phyloP scores from a whole-genome alignment of 163 green algal species.

The Smithsoniella earleae region DNA sequence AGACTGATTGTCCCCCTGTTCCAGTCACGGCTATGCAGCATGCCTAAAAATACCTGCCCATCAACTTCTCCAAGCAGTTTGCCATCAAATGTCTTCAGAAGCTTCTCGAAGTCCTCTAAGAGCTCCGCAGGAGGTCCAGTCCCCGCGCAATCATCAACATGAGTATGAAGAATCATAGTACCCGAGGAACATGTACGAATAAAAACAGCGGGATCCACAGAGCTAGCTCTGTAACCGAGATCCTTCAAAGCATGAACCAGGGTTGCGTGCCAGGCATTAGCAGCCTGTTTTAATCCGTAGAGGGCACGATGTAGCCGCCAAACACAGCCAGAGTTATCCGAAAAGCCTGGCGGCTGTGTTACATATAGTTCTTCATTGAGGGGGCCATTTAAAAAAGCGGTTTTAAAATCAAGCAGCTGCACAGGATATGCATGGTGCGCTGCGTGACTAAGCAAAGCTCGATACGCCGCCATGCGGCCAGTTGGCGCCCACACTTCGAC shows the following conservation, averaged over 20 bases:
- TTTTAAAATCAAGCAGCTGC: slow-evolving; percentile 45
- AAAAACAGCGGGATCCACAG: slow-evolving; percentile 38
- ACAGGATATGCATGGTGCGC: slow-evolving; percentile 32
- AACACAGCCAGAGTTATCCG: background rate
- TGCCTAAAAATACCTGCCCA: no score
- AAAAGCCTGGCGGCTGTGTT: slow-evolving; percentile 38
- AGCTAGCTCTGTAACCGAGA: slow-evolving; percentile 33
- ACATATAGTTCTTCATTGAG: slow-evolving; percentile 40
- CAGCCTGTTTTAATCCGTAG: slow-evolving; percentile 46
- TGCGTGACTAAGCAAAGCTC: slow-evolving; percentile 28
- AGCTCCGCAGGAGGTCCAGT: background rate
- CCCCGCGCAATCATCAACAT: slow-evolving; percentile 45
- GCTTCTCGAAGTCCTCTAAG: background rate
- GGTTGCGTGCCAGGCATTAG: slow-evolving; percentile 37
- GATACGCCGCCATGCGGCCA: slow-evolving; percentile 16
- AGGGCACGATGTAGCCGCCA: slow-evolving; percentile 39
- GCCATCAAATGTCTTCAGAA: slow-evolving; percentile 33
- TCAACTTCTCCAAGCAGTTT: slow-evolving; percentile 36
- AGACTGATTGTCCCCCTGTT: background rate
- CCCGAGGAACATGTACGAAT: background rate
- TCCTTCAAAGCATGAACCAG: slow-evolving; percentile 32
- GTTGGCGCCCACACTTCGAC: background rate
- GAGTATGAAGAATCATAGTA: slow-evolving; percentile 32
- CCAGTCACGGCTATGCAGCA: background rate
- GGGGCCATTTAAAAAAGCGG: slow-evolving; percentile 44